Conservation (phyloP, 2,329 filamentous ascomycete genomes). For the Stachybotrys chlorohalonatus region DNA sequence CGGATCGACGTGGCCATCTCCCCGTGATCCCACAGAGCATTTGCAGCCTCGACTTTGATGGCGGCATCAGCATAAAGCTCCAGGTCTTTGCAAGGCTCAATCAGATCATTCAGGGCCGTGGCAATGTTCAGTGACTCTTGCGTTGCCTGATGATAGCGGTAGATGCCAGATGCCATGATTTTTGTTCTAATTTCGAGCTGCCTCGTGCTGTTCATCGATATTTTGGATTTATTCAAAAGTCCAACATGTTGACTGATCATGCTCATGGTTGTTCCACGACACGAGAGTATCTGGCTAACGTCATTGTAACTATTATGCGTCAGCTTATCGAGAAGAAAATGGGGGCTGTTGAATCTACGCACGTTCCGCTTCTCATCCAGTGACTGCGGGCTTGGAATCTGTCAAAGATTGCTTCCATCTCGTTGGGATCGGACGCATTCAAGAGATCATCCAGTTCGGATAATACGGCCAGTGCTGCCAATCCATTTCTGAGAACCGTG, state of each 20-base stretch:
- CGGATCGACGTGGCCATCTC: conserved; percentile 83
- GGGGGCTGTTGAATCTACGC: conserved; percentile 20
- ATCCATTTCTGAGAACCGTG: conserved; percentile 40
- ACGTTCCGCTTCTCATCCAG: conserved; percentile 82
- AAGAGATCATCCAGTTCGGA: conserved; percentile 76
- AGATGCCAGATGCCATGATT: conserved; percentile 64
- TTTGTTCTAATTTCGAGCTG: conserved; percentile 70
- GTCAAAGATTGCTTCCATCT: conserved; percentile 53
- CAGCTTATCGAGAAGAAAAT: not conserved
- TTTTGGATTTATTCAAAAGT: conserved; percentile 50
- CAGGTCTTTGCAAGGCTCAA: conserved; percentile 58
- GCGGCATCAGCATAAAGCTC: conserved; percentile 70
- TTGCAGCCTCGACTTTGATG: conserved; percentile 74
- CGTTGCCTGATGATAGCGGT: conserved; percentile 68
- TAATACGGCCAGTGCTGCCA: conserved; percentile 61
- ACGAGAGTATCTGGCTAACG: conserved; percentile 71
- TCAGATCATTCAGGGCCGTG: conserved; percentile 71
- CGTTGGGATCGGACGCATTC: conserved; percentile 45
- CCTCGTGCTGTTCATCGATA: conserved; percentile 55
- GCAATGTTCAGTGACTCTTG: conserved; percentile 84
- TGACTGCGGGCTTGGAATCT: conserved; percentile 55
- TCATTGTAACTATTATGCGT: conserved; percentile 54
- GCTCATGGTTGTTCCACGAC: conserved; percentile 73
- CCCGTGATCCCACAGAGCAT: conserved; percentile 88
- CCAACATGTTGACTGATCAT: conserved; percentile 63